Base-by-base conservation (phyloP, 306 rosid genomes). In the Trifolium repens region DNA sequence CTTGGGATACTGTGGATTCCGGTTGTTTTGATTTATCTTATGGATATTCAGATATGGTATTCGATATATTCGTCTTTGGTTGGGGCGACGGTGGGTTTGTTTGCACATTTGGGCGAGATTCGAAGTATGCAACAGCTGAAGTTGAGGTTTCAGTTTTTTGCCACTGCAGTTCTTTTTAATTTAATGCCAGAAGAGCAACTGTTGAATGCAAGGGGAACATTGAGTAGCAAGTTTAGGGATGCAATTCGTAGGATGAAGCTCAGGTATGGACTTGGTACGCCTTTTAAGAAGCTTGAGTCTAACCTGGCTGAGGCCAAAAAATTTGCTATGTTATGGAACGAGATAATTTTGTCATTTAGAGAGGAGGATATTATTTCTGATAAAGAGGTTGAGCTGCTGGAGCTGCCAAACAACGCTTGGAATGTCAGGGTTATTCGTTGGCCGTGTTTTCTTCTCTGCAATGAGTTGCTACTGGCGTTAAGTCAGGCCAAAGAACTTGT, bases 1-100 rank as follows among this genome's bases (percentile, higher is more conserved):
- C 86, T 85, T 32, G 88, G 85, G n/a, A 27, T 88, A 54, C 79
- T 93, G 53, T 93, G 98, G 98, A 78, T 93, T 69, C 98, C 98
- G 1, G 93, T 93, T 72, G 77, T 89, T 80, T 80, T 93, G 85
- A 88, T 93, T 74, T 91, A 93, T 80, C 82, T 91, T 67, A 91
- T 93, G 97, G 98, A 93, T 84, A 75, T 93, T 64, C 98, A 93
- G 90, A 89, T 93, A 58, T 91, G 97, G 93, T 93, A 93, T 84
- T 81, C 98, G 0, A 88, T 93, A 74, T 93, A 89, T 85, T 93
- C 98, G 70, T 93, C 98, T 64, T 83, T 93, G 76, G 91, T 85
- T 79, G 98, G 98, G 79, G 93, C 88, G 1, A 76, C 34, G 16
- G 93, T 93, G 76, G 98, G 98, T 34, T 83, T 93, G 91, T 85